A percentile compares a stretch with the other conserved stretches of the same genome.
Evolutionary conservation across 495 filamentous ascomycete species (phyloP).

Genomic region (Penicillium pancosmium): DNA sequence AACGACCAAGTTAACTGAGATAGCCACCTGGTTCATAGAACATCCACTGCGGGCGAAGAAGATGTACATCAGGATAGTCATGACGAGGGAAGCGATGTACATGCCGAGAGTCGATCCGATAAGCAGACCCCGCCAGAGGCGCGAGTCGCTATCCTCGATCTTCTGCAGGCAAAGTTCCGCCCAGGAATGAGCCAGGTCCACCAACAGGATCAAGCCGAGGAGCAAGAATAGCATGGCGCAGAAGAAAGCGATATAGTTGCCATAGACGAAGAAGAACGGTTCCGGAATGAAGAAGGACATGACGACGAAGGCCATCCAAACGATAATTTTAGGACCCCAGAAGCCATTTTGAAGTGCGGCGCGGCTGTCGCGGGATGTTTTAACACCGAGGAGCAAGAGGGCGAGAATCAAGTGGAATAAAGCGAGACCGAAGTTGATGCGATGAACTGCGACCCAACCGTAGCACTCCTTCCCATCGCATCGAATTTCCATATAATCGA

Average conservation of each 20-base stretch:
- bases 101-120: conserved; percentile 92
- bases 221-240: conserved; percentile 94
- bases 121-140: conserved; percentile 78
- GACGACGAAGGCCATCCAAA: conserved; percentile 85
- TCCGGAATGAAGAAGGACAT: conserved; percentile 95
- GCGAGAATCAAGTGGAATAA: conserved; percentile 89
- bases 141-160: conserved; percentile 88
- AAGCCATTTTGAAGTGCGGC: conserved; percentile 92
- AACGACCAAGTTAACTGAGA: conserved; percentile 80
- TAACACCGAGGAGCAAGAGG: conserved; percentile 81
- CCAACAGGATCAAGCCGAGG: conserved; percentile 86
- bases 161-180: conserved; percentile 92
- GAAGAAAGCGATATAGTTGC: conserved; percentile 87
- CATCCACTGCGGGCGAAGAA: conserved; percentile 88
- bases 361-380: conserved; percentile 81
- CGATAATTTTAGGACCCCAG: conserved; percentile 85
- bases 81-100: conserved; percentile 85
- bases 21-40: conserved; percentile 89
- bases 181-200: conserved; percentile 97
- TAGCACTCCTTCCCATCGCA: conserved; percentile 91
- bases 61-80: conserved; percentile 96
- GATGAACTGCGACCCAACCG: conserved; percentile 93
- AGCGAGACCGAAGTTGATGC: conserved; percentile 96
- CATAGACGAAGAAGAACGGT: conserved; percentile 92
- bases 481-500: conserved; percentile 93